Evolutionary conservation across 169 alveolate genomes (phyloP).

Genomic region (Cystoisospora suis): DNA sequence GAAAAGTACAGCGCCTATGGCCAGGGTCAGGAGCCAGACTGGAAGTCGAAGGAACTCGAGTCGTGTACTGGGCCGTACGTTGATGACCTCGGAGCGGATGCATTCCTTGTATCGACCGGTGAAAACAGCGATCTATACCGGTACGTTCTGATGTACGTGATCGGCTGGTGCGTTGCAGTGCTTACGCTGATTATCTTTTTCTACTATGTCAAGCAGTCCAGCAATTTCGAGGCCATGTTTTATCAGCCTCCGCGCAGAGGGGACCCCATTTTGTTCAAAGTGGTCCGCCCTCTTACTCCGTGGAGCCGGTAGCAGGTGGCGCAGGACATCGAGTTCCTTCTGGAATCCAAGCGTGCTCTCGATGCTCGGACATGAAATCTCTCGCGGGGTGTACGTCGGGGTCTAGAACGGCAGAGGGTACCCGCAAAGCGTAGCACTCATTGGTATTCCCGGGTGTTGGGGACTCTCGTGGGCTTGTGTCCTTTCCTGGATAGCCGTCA

Average conservation of each 20-base stretch:
- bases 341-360: too few relatives aligned
- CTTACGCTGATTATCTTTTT: conserved; percentile 5
- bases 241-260: conserved; percentile 48
- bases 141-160: conserved; percentile 43
- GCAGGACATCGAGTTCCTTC: too few relatives aligned
- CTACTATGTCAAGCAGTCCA: conserved; percentile 33
- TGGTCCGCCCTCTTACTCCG: conserved; percentile 54
- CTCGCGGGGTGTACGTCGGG: too few relatives aligned
- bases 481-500: too few relatives aligned
- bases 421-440: too few relatives aligned
- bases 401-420: too few relatives aligned
- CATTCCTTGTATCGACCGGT: conserved; percentile 18
- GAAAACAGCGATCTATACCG: conserved; percentile 54
- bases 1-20: conserved; percentile 3
- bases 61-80: conserved; percentile 10
- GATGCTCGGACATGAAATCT: too few relatives aligned
- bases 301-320: background rate
- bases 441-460: too few relatives aligned
- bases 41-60: background rate
- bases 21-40: conserved; percentile 17
- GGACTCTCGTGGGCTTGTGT: too few relatives aligned
- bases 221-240: conserved; percentile 56
- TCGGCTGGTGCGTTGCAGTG: conserved; percentile 40
- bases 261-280: conserved; percentile 27
- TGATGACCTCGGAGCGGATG: background rate